Percentiles rank a stretch among this genome's conserved stretches.
Evolutionary conservation across 495 filamentous ascomycete genomes (phyloP).

Genomic region (Rusavskia elegans): DNA sequence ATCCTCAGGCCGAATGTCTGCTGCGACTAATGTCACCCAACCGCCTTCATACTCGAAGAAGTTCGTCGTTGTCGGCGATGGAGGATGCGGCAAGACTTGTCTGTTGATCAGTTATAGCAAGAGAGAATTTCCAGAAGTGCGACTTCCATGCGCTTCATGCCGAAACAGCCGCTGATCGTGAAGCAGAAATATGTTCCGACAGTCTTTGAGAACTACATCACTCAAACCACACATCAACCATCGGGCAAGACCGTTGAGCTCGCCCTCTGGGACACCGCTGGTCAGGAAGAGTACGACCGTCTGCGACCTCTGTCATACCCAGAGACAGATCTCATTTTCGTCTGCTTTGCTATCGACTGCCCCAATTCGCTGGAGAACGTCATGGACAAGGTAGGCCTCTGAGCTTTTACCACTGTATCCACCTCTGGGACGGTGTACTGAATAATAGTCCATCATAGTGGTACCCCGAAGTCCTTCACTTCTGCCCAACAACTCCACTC

Average conservation of each 20-base stretch:
- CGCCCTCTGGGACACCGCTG: slow-evolving; percentile 95
- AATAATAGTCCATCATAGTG: slow-evolving; percentile 41
- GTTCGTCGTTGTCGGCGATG: slow-evolving; percentile 95
- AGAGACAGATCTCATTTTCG: slow-evolving; percentile 92
- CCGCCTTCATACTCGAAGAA: slow-evolving; percentile 93
- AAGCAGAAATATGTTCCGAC: slow-evolving; percentile 96
- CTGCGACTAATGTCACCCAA: slow-evolving; percentile 70
- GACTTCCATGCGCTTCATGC: slow-evolving; percentile 6
- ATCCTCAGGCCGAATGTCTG: slow-evolving; percentile 54
- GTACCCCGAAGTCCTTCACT: slow-evolving; percentile 98
- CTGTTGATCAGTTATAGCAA: slow-evolving; percentile 94
- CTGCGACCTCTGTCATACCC: slow-evolving; percentile 91
- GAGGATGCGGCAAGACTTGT: slow-evolving; percentile 97
- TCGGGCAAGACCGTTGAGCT: slow-evolving; percentile 90
- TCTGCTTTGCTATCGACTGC: slow-evolving; percentile 98
- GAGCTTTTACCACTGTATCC: slow-evolving; percentile 5
- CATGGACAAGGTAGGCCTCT: slow-evolving; percentile 70
- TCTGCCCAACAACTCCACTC: slow-evolving; percentile 92
- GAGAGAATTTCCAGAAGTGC: slow-evolving; percentile 95
- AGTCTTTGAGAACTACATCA: slow-evolving; percentile 99
- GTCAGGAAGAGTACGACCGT: slow-evolving; percentile 97
- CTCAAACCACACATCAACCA: slow-evolving; percentile 71
- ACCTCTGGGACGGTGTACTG: slow-evolving; percentile 4
- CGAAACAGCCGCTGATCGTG: neutral
- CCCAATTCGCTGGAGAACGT: slow-evolving; percentile 96